These are phyloP conservation scores for Suhomyces faveliae DNA, from an alignment of 805 yeast species.

Conservation along the genomic window DNA sequence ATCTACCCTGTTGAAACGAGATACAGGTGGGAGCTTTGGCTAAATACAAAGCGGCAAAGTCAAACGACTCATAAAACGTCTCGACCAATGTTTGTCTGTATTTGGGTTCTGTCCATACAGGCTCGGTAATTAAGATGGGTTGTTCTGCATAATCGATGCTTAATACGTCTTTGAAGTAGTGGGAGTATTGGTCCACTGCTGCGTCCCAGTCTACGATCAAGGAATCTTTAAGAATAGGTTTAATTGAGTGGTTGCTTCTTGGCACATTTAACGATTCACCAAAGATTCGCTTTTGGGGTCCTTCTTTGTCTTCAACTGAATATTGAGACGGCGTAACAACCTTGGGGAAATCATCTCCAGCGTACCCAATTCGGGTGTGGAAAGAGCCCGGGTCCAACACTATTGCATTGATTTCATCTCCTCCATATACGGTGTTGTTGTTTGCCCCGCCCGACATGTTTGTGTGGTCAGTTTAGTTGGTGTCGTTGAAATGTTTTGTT, in stretches of 20 bases:
- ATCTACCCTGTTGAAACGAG: conserved; percentile 85
- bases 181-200: conserved; percentile 69
- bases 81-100: conserved; percentile 73
- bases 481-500: not conserved
- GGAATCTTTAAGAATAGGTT: conserved; percentile 59
- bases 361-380: conserved; percentile 81
- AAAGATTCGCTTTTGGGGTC: conserved; percentile 24
- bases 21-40: conserved; percentile 85
- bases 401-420: conserved; percentile 85
- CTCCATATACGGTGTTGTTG: conserved; percentile 30
- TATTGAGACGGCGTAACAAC: conserved; percentile 71
- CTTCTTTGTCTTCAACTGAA: conserved; percentile 37
- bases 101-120: conserved; percentile 72
- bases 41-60: conserved; percentile 77
- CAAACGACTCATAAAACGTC: conserved; percentile 62
- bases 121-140: conserved; percentile 82
- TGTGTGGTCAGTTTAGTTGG: not conserved
- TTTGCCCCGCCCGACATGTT: conserved; percentile 23
- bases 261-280: conserved; percentile 52
- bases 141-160: conserved; percentile 58
- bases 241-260: conserved; percentile 48
- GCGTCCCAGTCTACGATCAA: conserved; percentile 83
- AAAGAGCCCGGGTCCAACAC: conserved; percentile 90
- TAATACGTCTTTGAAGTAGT: conserved; percentile 52
- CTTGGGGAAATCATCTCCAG: conserved; percentile 89